Evolutionary conservation across 345 rosid species (phyloP).

Genomic region (Citrus maxima): DNA sequence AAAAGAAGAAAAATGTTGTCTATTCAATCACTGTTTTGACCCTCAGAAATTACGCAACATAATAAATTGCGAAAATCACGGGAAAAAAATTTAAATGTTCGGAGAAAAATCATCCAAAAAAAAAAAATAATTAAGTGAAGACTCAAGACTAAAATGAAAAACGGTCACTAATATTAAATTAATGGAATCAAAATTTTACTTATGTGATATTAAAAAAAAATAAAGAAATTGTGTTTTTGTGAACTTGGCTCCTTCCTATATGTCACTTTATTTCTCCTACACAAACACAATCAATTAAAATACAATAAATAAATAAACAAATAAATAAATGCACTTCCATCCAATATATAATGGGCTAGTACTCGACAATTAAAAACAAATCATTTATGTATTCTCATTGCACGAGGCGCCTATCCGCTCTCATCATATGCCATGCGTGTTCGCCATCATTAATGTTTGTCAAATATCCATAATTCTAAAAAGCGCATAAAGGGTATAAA

Average conservation of each 20-base stretch:
- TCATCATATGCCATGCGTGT: constrained; percentile 9
- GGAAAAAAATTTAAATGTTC: background rate
- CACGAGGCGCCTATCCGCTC: background rate
- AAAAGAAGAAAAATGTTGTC: background rate
- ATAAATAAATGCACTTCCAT: too few relatives aligned
- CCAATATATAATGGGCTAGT: background rate
- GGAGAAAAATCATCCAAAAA: too few relatives aligned
- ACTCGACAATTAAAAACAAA: background rate
- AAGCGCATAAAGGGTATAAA: too few relatives aligned
- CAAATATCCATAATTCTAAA: too few relatives aligned
- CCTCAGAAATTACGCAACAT: background rate
- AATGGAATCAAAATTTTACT: background rate
- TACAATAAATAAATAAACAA: background rate
- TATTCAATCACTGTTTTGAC: background rate
- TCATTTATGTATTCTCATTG: background rate
- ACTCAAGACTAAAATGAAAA: too few relatives aligned
- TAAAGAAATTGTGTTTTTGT: background rate
- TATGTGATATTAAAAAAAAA: background rate
- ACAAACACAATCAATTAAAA: background rate
- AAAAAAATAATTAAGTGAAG: too few relatives aligned
- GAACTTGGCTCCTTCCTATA: background rate
- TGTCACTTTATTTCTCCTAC: background rate
- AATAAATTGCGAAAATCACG: background rate
- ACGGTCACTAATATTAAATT: background rate
- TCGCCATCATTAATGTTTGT: constrained; percentile 20